Conservation (phyloP, 2,329 filamentous ascomycete genomes). For the Fusarium brevicatenulatum region DNA sequence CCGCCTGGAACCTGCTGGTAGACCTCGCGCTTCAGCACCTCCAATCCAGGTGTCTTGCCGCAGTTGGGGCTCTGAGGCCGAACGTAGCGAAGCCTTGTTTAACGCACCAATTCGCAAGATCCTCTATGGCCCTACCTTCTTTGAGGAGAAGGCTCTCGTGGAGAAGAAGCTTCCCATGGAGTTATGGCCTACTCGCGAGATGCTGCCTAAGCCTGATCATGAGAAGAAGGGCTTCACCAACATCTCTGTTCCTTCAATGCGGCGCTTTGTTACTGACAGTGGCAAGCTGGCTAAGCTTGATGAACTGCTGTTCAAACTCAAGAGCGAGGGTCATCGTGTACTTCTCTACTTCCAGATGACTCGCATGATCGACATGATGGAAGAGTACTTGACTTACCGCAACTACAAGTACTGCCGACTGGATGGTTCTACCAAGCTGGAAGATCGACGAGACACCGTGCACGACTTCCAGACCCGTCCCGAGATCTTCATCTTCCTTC, state of each 20-base stretch:
- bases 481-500: constrained; percentile 95
- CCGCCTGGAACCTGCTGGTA: constrained; percentile 82
- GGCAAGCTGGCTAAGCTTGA: constrained; percentile 95
- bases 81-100: constrained; percentile 81
- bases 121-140: constrained; percentile 72
- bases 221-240: constrained; percentile 88
- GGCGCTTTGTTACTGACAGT: constrained; percentile 95
- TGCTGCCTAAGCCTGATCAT: constrained; percentile 82
- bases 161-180: constrained; percentile 74
- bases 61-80: constrained; percentile 70
- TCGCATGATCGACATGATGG: constrained; percentile 99
- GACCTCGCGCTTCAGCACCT: constrained; percentile 83
- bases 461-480: constrained; percentile 94
- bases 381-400: constrained; percentile 97
- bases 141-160: constrained; percentile 80
- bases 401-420: constrained; percentile 99
- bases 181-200: constrained; percentile 68
- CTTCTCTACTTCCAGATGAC: constrained; percentile 99
- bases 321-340: constrained; percentile 91
- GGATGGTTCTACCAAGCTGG: constrained; percentile 95
- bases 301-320: constrained; percentile 85
- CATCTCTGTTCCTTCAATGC: constrained; percentile 95
- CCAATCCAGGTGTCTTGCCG: constrained; percentile 84
- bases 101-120: constrained; percentile 78
- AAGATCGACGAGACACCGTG: constrained; percentile 95